Conservation (phyloP, 306 rosid species). For the Biancaea sappan region DNA sequence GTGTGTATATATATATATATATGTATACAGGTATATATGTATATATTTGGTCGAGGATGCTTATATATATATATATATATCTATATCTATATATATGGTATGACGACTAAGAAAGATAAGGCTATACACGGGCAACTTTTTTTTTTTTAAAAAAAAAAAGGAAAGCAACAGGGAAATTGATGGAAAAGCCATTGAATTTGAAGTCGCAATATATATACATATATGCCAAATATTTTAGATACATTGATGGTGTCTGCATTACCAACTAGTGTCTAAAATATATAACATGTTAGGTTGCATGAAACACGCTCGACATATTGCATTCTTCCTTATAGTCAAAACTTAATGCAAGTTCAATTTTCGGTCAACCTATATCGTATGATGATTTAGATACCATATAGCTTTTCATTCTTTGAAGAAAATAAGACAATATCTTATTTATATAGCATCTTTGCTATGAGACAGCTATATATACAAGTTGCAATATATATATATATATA, state of each 20-base stretch:
- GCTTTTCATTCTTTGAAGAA: slow-evolving; percentile 42
- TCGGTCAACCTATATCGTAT: slow-evolving; percentile 44
- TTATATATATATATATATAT: too few species aligned
- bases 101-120: not conserved
- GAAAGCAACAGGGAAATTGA: slow-evolving; percentile 5
- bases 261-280: slow-evolving; percentile 27
- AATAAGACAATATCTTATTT: slow-evolving; percentile 32
- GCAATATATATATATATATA: not conserved
- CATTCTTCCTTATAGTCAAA: not conserved
- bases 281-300: slow-evolving; percentile 26
- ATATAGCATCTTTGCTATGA: slow-evolving; percentile 28
- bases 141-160: not conserved
- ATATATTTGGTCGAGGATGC: too few species aligned
- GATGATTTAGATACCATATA: slow-evolving; percentile 23
- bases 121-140: not conserved
- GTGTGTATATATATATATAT: too few species aligned
- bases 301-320: slow-evolving; percentile 36
- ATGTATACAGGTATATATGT: too few species aligned
- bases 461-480: slow-evolving; percentile 23
- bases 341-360: slow-evolving; percentile 29
- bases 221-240: slow-evolving; percentile 1
- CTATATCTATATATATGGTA: not conserved
- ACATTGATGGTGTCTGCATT: slow-evolving; percentile 41
- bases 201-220: slow-evolving; percentile 1
- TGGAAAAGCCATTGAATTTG: slow-evolving; percentile 23